Conservation (phyloP, 2,329 filamentous ascomycete species). For the Apiospora aurea region DNA sequence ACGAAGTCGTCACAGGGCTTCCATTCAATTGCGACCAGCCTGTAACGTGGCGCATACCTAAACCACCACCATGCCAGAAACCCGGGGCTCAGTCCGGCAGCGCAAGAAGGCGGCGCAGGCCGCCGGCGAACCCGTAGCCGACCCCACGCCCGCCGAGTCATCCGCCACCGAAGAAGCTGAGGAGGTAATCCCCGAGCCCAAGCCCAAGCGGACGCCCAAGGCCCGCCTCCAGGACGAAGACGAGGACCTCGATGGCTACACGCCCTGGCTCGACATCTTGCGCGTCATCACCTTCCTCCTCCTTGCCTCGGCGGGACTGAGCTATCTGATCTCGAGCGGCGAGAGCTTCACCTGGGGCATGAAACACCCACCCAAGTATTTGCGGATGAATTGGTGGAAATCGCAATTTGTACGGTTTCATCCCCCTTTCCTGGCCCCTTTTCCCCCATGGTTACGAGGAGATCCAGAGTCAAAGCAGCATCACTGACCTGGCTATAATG, state of each 20-base stretch:
- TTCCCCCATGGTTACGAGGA: not conserved
- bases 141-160: constrained; percentile 30
- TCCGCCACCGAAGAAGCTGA: constrained; percentile 35
- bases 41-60: not conserved
- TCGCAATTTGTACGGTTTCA: constrained; percentile 61
- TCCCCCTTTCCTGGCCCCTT: not conserved
- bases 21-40: not conserved
- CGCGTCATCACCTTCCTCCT: constrained; percentile 73
- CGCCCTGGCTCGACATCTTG: constrained; percentile 68
- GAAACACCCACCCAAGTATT: constrained; percentile 67
- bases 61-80: constrained; percentile 31
- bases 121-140: constrained; percentile 27
- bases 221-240: constrained; percentile 54
- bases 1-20: not conserved
- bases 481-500: not conserved
- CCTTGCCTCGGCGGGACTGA: constrained; percentile 71
- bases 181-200: constrained; percentile 32
- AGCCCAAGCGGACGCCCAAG: constrained; percentile 39
- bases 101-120: constrained; percentile 46
- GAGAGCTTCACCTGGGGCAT: constrained; percentile 74
- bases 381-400: constrained; percentile 65
- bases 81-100: constrained; percentile 48
- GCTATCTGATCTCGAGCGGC: constrained; percentile 77
- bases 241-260: constrained; percentile 68
- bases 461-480: too few species aligned